These are phyloP conservation scores for Penicillium atrosanguineum DNA, from an alignment of 495 filamentous ascomycete species.

Conservation along the genomic window DNA sequence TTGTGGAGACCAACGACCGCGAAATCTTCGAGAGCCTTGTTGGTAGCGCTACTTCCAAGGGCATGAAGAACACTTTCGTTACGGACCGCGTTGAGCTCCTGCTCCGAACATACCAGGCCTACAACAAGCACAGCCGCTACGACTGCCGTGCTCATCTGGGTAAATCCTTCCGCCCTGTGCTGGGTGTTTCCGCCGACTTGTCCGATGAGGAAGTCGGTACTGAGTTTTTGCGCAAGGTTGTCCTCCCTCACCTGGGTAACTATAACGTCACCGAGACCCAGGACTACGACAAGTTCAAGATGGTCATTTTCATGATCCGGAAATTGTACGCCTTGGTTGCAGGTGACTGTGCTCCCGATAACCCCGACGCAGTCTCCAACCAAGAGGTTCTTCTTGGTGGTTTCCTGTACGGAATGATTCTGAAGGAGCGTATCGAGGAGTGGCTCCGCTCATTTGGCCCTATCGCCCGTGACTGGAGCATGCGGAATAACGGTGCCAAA, in stretches of 20 bases:
- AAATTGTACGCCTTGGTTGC: slow-evolving; percentile 92
- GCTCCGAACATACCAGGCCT: slow-evolving; percentile 87
- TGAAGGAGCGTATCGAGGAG: slow-evolving; percentile 93
- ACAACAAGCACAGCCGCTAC: slow-evolving; percentile 71
- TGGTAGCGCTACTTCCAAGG: slow-evolving; percentile 68
- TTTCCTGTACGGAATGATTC: slow-evolving; percentile 88
- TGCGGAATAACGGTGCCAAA: slow-evolving; percentile 55
- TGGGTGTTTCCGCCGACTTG: slow-evolving; percentile 75
- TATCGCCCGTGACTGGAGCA: slow-evolving; percentile 65
- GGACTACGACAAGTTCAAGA: slow-evolving; percentile 87
- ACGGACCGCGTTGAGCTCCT: slow-evolving; percentile 92
- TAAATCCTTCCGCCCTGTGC: slow-evolving; percentile 80
- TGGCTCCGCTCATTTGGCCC: slow-evolving; percentile 67
- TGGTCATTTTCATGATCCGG: slow-evolving; percentile 93
- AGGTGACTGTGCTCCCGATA: slow-evolving; percentile 88
- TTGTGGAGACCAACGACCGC: slow-evolving; percentile 92
- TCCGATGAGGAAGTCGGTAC: slow-evolving; percentile 83
- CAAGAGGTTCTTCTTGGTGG: slow-evolving; percentile 92
- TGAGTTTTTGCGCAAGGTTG: slow-evolving; percentile 85
- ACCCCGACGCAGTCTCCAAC: slow-evolving; percentile 92
- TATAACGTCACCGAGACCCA: slow-evolving; percentile 75
- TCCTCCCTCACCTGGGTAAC: slow-evolving; percentile 85
- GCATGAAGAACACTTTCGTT: slow-evolving; percentile 83
- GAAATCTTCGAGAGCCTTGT: slow-evolving; percentile 93
- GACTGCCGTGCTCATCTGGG: slow-evolving; percentile 82